Percentiles rank a stretch among this genome's conserved stretches.
Conservation (phyloP, 139 green algal genomes). For the Closterium sp. region DNA sequence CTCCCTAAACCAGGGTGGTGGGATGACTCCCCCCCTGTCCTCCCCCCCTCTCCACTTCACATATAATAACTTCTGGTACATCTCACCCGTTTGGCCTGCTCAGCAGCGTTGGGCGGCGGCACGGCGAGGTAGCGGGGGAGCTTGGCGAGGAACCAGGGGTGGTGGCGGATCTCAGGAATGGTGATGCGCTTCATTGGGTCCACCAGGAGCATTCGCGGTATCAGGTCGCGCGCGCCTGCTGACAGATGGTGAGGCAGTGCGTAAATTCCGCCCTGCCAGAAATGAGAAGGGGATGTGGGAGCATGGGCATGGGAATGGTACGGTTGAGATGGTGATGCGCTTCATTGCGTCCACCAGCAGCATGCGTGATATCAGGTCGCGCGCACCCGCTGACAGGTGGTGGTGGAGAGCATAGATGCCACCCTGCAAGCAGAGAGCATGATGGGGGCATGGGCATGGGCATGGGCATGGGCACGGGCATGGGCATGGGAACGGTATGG, state of each 20-base stretch:
- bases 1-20: slow-evolving; percentile 98
- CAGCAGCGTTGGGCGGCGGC: slow-evolving; percentile 64
- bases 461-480: too few species aligned
- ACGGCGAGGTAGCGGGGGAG: slow-evolving; percentile 93
- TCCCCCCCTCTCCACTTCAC: not conserved
- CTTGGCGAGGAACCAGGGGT: slow-evolving; percentile 94
- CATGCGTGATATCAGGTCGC: too few species aligned
- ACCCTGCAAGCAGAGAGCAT: slow-evolving; percentile 37
- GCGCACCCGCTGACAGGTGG: slow-evolving; percentile 13
- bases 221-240: slow-evolving; percentile 89
- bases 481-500: too few species aligned
- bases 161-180: slow-evolving; percentile 93
- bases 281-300: too few species aligned
- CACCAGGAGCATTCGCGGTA: slow-evolving; percentile 96
- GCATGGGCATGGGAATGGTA: too few species aligned
- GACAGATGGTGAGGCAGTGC: slow-evolving; percentile 92
- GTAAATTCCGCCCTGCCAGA: slow-evolving; percentile 80
- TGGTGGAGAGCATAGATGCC: slow-evolving; percentile 78
- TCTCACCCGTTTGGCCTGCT: slow-evolving; percentile 66
- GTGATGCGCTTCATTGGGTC: slow-evolving; percentile 98
- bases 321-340: too few species aligned
- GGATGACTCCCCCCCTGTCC: slow-evolving; percentile 7
- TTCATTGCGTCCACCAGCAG: too few species aligned
- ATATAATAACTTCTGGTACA: not conserved
- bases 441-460: too few species aligned